Evolutionary conservation across 2,329 filamentous ascomycete genomes (phyloP).

Genomic region (Penicillium vulpinum): DNA sequence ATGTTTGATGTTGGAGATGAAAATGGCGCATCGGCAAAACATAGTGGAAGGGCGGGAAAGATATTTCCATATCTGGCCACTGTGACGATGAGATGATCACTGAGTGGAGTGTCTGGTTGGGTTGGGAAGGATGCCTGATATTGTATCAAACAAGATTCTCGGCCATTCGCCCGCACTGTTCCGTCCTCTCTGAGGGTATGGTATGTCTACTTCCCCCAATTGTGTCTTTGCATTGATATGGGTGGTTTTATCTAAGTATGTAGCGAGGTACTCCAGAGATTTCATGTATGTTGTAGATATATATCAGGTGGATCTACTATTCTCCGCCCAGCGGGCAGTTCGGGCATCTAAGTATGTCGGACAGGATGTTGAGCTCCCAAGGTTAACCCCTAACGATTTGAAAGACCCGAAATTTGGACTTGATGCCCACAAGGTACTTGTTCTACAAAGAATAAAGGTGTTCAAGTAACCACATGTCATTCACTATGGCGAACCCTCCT

Average conservation of each 20-base stretch:
- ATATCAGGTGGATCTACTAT: background rate
- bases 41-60: background rate
- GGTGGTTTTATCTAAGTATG: background rate
- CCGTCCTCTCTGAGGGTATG: background rate
- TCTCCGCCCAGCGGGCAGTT: background rate
- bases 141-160: background rate
- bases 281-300: background rate
- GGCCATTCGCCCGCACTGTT: background rate
- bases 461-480: constrained; percentile 9
- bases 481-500: constrained; percentile 7
- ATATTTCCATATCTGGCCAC: background rate
- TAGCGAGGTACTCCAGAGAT: background rate
- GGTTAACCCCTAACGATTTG: constrained; percentile 8
- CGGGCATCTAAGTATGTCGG: background rate
- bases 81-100: constrained; percentile 1
- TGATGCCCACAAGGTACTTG: constrained; percentile 27
- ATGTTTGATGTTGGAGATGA: background rate
- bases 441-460: constrained; percentile 19
- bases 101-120: background rate
- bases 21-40: constrained; percentile 14
- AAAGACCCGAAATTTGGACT: constrained; percentile 15
- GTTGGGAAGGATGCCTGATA: constrained; percentile 4
- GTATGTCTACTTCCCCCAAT: no score
- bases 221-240: background rate
- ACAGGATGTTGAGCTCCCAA: constrained; percentile 8